Evolutionary conservation across 495 filamentous ascomycete species (phyloP), one percentile per base, ranked within the genome.

Genomic region (Xylaria castorea): DNA sequence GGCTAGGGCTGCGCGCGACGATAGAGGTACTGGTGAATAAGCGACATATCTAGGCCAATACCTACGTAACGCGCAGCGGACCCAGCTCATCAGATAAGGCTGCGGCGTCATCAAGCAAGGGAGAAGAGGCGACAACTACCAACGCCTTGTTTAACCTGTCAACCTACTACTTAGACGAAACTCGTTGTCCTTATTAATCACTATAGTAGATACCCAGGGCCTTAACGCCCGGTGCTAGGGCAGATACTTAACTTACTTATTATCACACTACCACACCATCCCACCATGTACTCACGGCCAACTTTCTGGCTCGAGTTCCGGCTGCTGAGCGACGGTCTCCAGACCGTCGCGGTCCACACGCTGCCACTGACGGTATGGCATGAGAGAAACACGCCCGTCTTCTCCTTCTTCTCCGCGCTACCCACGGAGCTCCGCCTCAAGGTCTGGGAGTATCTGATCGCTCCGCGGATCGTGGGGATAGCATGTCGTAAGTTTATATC

Each of bases 371-470:
- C 71, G 3, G 68, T 55, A 30, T 34, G 44, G 46, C 75, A 76
- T 71, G 62, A 60, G 20, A 25, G 5, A 1, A 63, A 79, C 60
- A 67, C 48, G 30, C 55, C 64, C 42, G 30, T 48, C 11, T 87
- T 86, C 79, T 51, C 66, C 40, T 68, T 48, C 44, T 87, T 87
- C 76, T 18, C 79, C 50, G 14, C 30, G 9, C 81, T 87, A 6
- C 85, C 85, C 9, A 12, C 80, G 34, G 85, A 87, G 75, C 80
- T 87, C 55, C 85, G 85, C 27, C 79, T 85, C 57, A 80, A 81
- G 71, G 81, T 87, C 70, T 86, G 83, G 83, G 74, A 79, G 71
- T 77, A 74, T 60, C 68, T 82, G 46, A 73, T 86, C 71, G 79
- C 79, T 32, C 80, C 84, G 32, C 80, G 84, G 63, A 75, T 83